phyloP scores from a whole-genome alignment of 352 stramenopile species.

The Pythium dissimile region DNA sequence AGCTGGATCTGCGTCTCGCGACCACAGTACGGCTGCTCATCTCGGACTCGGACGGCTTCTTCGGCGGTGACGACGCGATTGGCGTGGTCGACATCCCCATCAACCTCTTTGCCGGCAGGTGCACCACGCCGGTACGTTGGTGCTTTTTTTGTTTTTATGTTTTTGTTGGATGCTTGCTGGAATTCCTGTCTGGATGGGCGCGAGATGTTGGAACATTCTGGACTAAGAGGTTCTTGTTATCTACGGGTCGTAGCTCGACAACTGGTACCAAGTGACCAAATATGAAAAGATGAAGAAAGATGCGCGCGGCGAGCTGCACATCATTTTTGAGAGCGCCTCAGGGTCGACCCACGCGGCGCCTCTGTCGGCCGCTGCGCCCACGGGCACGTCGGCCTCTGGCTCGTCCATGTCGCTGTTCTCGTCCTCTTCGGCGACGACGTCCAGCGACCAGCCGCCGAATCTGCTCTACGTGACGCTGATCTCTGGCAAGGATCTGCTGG shows the following conservation, averaged over 20 bases:
- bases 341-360: background rate
- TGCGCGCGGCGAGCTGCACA: conserved; percentile 47
- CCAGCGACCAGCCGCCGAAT: conserved; percentile 43
- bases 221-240: too few relatives aligned
- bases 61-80: conserved; percentile 58
- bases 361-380: background rate
- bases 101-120: conserved; percentile 37
- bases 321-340: conserved; percentile 41
- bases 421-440: conserved; percentile 12
- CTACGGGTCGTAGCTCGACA: conserved; percentile 38
- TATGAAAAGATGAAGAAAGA: conserved; percentile 73
- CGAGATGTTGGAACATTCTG: too few relatives aligned
- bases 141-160: background rate
- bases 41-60: conserved; percentile 51
- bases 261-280: conserved; percentile 69
- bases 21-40: conserved; percentile 59
- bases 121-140: conserved; percentile 21
- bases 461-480: conserved; percentile 69
- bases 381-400: background rate
- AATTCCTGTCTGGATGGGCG: too few relatives aligned
- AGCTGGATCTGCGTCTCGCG: conserved; percentile 57
- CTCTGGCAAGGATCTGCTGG: conserved; percentile 74
- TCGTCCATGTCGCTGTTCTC: conserved; percentile 6
- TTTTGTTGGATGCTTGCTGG: too few relatives aligned
- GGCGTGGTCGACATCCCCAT: conserved; percentile 72